phyloP scores from a whole-genome alignment of 192 early-diverging fungal genomes.

The Coemansia sp. region DNA sequence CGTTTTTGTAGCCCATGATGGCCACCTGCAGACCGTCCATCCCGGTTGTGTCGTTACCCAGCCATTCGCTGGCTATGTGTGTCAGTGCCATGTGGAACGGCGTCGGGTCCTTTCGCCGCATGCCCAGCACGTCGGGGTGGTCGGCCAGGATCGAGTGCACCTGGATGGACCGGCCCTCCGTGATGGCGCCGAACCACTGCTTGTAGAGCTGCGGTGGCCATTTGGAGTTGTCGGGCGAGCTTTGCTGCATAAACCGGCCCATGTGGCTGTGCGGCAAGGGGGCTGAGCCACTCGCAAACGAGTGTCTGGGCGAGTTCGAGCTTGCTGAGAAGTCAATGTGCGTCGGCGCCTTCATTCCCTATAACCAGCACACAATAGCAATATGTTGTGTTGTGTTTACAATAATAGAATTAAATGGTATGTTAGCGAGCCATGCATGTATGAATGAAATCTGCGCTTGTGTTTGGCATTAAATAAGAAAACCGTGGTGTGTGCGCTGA shows the following conservation, averaged over 20 bases:
- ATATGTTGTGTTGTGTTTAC: too few species aligned
- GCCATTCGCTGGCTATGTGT: conserved; percentile 45
- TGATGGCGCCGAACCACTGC: conserved; percentile 54
- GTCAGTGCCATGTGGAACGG: conserved; percentile 52
- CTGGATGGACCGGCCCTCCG: conserved; percentile 51
- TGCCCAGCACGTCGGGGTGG: conserved; percentile 44
- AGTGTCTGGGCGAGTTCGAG: conserved; percentile 16
- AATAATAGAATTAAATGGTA: too few species aligned
- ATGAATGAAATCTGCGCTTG: too few species aligned
- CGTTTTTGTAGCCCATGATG: conserved; percentile 54
- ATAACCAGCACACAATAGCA: too few species aligned
- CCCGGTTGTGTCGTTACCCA: conserved; percentile 52
- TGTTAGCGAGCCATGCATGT: too few species aligned
- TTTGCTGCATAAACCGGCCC: conserved; percentile 5
- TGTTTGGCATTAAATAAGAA: too few species aligned
- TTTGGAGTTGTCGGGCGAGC: conserved; percentile 1
- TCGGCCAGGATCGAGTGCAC: conserved; percentile 49
- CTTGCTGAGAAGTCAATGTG: conserved; percentile 50
- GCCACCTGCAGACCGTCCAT: conserved; percentile 56
- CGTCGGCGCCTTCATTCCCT: conserved; percentile 50
- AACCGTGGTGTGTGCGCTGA: too few species aligned
- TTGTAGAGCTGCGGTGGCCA: conserved; percentile 40
- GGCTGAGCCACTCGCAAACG: conserved; percentile 4
- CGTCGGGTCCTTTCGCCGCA: conserved; percentile 49
- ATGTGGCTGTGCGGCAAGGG: conserved; percentile 17